Evolutionary conservation across 768 basidiomycete genomes (phyloP), one percentile per base, ranked within the genome.

Genomic region (Suillus paluster): DNA sequence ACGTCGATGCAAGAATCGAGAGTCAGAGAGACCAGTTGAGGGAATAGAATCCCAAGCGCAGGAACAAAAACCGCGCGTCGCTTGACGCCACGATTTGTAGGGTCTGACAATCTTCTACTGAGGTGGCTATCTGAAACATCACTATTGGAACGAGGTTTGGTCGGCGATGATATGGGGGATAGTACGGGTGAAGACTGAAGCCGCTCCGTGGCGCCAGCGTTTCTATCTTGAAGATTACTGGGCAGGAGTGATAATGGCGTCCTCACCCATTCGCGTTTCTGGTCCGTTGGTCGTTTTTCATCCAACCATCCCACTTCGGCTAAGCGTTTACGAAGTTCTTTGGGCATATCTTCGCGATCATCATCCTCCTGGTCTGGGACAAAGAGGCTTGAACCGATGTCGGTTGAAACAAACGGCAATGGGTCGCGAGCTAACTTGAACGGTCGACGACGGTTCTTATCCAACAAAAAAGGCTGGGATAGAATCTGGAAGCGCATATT

Each of bases 231-330:
- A 61, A 88, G 84, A 39, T 80, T 74, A 2, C 77, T 78, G 0
- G 91, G 86, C 0, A 92, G 73, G 17, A 90, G 77, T 5, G 89
- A 86, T 64, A 92, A 81, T 2, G 91, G 91, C 5, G 85, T 88
- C 68, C 77, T 79, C 62, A 85, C 80, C 81, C 86, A 81, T 66
- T 86, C 83, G 30, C 80, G 77, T 61, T 83, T 80, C 57, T 83
- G 83, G 67, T 91, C 86, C 10, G 81, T 76, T 11, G 81, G 73
- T 3, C 75, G 77, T 58, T 86, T 82, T 34, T 90, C 87, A 42
- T 88, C 81, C 5, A 80, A 82, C 90, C 90, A 94, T 15, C 90
- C 91, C 54, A 94, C 86, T 61, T 92, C 89, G 1, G 84, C 82
- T 19, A 94, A 77, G 46, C 86, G 84, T 63, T 85, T 84, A 57